These are phyloP conservation scores for Gynostemma pentaphyllum DNA, from an alignment of 306 rosid species.

Conservation along the genomic window DNA sequence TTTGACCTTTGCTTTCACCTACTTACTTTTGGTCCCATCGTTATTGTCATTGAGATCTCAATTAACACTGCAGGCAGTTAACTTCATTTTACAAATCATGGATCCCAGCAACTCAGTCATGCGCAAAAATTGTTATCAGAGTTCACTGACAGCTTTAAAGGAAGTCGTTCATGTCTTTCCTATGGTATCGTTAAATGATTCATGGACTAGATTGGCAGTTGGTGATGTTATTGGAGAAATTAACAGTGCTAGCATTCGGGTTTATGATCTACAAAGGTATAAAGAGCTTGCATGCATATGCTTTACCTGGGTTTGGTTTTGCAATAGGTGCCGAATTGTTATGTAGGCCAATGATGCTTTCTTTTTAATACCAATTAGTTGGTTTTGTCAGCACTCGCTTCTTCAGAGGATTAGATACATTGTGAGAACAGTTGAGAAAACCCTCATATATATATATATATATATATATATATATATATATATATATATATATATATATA, in stretches of 20 bases:
- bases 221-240: slow-evolving; percentile 85
- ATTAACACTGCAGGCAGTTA: slow-evolving; percentile 64
- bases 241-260: slow-evolving; percentile 54
- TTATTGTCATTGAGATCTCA: slow-evolving; percentile 2
- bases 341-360: background rate
- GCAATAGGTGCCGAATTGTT: background rate
- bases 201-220: slow-evolving; percentile 89
- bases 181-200: slow-evolving; percentile 78
- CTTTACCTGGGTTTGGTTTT: background rate
- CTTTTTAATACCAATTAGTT: background rate
- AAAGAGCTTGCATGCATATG: slow-evolving; percentile 1
- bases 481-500: too few species aligned
- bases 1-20: slow-evolving; percentile 15
- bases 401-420: background rate
- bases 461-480: too few species aligned
- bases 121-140: slow-evolving; percentile 83
- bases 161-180: slow-evolving; percentile 82
- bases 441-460: too few species aligned
- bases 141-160: slow-evolving; percentile 75
- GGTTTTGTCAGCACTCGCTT: background rate
- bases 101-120: slow-evolving; percentile 94
- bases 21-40: background rate
- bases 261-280: slow-evolving; percentile 95
- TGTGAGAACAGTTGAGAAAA: background rate
- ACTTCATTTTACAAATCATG: slow-evolving; percentile 77